These are phyloP conservation scores for Elsinoe australis DNA, from an alignment of 2,329 filamentous ascomycete genomes.

Conservation along the genomic window DNA sequence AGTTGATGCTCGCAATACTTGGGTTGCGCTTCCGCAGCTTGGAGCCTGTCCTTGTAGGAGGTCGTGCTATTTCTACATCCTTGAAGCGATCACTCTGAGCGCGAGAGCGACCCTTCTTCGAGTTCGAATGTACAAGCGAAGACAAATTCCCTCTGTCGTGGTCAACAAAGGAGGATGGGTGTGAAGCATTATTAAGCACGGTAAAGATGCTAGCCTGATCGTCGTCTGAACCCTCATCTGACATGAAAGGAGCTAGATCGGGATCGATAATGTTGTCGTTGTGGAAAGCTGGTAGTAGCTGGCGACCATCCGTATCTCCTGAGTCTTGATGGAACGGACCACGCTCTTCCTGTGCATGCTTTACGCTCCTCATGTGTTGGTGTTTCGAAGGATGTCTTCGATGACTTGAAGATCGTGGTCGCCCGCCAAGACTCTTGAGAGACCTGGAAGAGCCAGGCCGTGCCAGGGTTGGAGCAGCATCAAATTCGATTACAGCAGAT, in stretches of 20 bases:
- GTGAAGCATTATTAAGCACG: conserved; percentile 54
- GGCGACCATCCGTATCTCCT: conserved; percentile 46
- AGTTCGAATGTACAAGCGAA: conserved; percentile 58
- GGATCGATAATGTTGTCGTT: conserved; percentile 98
- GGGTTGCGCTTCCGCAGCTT: conserved; percentile 65
- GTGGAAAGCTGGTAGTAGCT: conserved; percentile 81
- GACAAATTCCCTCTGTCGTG: conserved; percentile 67
- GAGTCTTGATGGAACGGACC: conserved; percentile 79
- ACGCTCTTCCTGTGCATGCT: conserved; percentile 63
- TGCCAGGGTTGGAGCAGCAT: conserved; percentile 65
- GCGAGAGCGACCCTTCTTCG: conserved; percentile 67
- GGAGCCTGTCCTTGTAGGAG: conserved; percentile 10
- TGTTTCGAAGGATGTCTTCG: conserved; percentile 83
- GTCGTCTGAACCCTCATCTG: conserved; percentile 79
- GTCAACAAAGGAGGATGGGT: conserved; percentile 50
- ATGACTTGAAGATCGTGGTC: conserved; percentile 71
- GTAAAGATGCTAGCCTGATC: conserved; percentile 81
- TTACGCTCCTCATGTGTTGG: conserved; percentile 70
- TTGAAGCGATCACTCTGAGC: conserved; percentile 24
- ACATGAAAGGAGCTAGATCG: conserved; percentile 90
- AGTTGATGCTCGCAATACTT: conserved; percentile 70
- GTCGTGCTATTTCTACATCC: conserved; percentile 5
- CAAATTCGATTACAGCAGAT: conserved; percentile 85
- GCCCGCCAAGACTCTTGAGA: conserved; percentile 61
- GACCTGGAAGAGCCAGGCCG: conserved; percentile 93